Evolutionary conservation across 768 basidiomycete genomes (phyloP), one percentile per base, ranked within the genome.

Genomic region (Coprinopsis cinerea): DNA sequence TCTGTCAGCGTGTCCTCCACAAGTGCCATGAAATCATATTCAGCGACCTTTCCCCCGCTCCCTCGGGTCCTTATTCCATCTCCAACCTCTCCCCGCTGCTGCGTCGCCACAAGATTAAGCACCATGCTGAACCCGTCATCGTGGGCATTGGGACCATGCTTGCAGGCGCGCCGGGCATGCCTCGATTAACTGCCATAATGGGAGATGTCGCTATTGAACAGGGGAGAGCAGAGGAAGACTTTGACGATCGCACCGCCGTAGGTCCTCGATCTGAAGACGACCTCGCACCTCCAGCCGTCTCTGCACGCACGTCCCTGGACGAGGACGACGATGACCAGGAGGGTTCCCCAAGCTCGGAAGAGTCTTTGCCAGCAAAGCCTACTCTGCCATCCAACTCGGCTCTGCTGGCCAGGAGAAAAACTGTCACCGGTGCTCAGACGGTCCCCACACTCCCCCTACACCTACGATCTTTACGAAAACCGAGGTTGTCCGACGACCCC

Each of bases 1-100:
- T 95, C 51, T 98, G 96, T 65, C 92, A 94, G 66, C 82, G 95
- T 53, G 81, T 93, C 32, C 71, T 97, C 51, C 89, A 89, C 64
- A 79, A 79, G 64, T 94, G 94, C 61, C 94, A 98, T 67, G 88
- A 93, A 69, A 93, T 98, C 65, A 95, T 99, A 59, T 99, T 96
- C 63, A 83, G 83, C 41, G 91, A 97, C 65, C 73, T 87, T 27
- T 82, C 92, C 10, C 71, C 81, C 20, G 78, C 84, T 6, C 68
- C 76, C 10, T 67, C 75, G 9, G 73, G 81, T 2, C 88, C 91
- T 1, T 94, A 94, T 62, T 71, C 79, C 13, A 72, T 76, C 6
- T 64, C 86, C 56, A 69, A 67, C 57, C 63, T 78, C 14, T 75
- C 81, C 30, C 63, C 68, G 35, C 69, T 69, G 22, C 69, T 76